Evolutionary conservation across 2,329 filamentous ascomycete species (phyloP).

Genomic region (Ceratocystis alfenasii): DNA sequence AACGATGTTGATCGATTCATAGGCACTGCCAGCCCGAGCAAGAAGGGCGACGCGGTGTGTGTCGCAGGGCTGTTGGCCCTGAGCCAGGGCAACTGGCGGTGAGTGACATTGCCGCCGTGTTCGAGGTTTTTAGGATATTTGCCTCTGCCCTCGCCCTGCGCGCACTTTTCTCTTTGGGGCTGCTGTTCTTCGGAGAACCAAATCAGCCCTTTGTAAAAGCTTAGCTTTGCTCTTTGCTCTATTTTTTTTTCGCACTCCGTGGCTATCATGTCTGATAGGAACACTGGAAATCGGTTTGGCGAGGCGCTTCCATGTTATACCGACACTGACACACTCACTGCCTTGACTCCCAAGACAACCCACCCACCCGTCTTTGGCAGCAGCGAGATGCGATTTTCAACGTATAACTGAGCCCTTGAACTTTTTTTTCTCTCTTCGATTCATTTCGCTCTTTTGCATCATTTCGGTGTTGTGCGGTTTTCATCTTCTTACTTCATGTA

Average conservation of each 20-base stretch:
- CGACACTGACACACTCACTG: too few species aligned
- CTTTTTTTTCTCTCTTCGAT: neutral
- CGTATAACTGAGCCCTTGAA: too few species aligned
- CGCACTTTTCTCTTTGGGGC: neutral
- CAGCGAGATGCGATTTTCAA: too few species aligned
- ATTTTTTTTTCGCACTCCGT: neutral
- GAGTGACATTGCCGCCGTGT: neutral
- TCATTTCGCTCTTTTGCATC: constrained; percentile 13
- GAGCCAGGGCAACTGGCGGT: constrained; percentile 75
- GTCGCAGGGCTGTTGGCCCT: constrained; percentile 79
- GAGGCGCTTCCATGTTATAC: neutral
- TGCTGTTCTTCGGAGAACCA: too few species aligned
- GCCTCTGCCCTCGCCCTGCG: neutral
- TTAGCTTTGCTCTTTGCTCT: neutral
- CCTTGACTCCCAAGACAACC: too few species aligned
- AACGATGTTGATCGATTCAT: constrained; percentile 67
- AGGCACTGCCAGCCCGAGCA: constrained; percentile 55
- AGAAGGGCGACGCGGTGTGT: constrained; percentile 73
- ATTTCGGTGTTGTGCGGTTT: neutral
- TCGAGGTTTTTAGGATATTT: neutral
- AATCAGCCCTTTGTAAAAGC: neutral
- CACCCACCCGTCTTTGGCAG: too few species aligned
- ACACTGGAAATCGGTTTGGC: neutral
- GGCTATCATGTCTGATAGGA: constrained; percentile 8
- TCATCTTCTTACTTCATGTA: constrained; percentile 9